phyloP scores from a whole-genome alignment of 2,329 filamentous ascomycete genomes.

The Aspergillus pseudoglaucus region DNA sequence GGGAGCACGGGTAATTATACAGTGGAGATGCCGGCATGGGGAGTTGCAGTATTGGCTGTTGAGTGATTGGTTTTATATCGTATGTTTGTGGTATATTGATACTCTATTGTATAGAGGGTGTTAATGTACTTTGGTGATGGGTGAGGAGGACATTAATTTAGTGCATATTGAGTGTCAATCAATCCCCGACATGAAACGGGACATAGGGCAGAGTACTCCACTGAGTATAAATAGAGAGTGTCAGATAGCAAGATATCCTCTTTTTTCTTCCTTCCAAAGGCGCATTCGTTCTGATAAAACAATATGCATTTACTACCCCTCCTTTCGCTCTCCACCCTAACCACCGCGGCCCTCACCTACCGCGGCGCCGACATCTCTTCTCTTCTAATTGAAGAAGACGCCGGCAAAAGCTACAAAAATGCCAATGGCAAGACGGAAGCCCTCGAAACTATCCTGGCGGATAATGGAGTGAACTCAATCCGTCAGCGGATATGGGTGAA shows the following conservation, averaged over 20 bases:
- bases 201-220: no score
- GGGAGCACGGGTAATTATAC: constrained; percentile 11
- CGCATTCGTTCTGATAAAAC: background rate
- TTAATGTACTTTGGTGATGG: no score
- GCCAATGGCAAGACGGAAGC: constrained; percentile 46
- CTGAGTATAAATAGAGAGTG: no score
- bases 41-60: constrained; percentile 18
- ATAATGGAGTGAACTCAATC: constrained; percentile 61
- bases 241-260: no score
- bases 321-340: constrained; percentile 9
- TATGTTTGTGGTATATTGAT: no score
- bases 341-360: constrained; percentile 50
- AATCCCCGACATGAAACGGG: no score
- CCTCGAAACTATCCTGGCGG: constrained; percentile 57
- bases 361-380: constrained; percentile 68
- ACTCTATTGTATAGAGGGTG: no score
- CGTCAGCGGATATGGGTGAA: constrained; percentile 69
- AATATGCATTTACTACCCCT: constrained; percentile 6
- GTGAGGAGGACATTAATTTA: no score
- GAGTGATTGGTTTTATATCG: background rate
- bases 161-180: no score
- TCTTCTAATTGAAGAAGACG: constrained; percentile 54
- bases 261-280: no score
- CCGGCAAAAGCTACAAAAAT: constrained; percentile 57
- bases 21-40: constrained; percentile 19